Conservation (phyloP, 2,329 filamentous ascomycete species). For the Shiraia sp. region DNA sequence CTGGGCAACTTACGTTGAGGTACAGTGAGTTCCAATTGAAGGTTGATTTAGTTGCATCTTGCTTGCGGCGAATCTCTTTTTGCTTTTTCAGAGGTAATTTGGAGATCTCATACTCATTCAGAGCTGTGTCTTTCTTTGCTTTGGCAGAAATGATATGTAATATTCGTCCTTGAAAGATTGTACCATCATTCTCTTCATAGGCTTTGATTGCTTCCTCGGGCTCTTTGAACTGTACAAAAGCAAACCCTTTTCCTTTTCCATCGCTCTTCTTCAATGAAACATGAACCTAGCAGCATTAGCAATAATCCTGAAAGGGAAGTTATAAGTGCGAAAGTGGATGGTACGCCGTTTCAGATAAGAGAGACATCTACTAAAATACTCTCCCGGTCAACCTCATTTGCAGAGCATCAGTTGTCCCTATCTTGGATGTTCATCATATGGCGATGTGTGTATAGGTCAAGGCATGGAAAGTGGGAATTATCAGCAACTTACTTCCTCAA, state of each 20-base stretch:
- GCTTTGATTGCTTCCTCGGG: constrained; percentile 75
- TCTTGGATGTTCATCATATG: constrained; percentile 88
- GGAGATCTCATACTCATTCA: constrained; percentile 87
- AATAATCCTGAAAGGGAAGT: constrained; percentile 1
- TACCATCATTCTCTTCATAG: constrained; percentile 78
- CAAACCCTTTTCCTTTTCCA: constrained; percentile 84
- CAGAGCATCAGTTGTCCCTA: constrained; percentile 99
- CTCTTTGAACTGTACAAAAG: constrained; percentile 78
- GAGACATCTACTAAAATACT: constrained; percentile 99
- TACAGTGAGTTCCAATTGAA: constrained; percentile 99
- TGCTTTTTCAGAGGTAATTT: constrained; percentile 95
- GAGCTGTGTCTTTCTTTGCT: constrained; percentile 76
- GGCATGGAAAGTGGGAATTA: constrained; percentile 21
- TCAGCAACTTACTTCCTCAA: constrained; percentile 78
- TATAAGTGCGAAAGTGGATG: background rate
- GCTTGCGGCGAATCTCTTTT: constrained; percentile 82
- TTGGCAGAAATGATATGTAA: constrained; percentile 86
- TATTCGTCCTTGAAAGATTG: constrained; percentile 88
- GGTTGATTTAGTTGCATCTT: constrained; percentile 73
- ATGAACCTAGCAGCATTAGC: constrained; percentile 70
- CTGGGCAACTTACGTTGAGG: constrained; percentile 70
- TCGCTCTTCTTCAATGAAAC: constrained; percentile 72
- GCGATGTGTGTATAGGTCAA: constrained; percentile 1
- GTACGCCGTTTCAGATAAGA: constrained; percentile 70
- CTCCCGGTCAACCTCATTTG: constrained; percentile 89